A percentile compares a stretch with the other conserved stretches of the same genome.
Conservation (phyloP, 1,284 basidiomycete genomes). For the Marasmius tenuissimus region DNA sequence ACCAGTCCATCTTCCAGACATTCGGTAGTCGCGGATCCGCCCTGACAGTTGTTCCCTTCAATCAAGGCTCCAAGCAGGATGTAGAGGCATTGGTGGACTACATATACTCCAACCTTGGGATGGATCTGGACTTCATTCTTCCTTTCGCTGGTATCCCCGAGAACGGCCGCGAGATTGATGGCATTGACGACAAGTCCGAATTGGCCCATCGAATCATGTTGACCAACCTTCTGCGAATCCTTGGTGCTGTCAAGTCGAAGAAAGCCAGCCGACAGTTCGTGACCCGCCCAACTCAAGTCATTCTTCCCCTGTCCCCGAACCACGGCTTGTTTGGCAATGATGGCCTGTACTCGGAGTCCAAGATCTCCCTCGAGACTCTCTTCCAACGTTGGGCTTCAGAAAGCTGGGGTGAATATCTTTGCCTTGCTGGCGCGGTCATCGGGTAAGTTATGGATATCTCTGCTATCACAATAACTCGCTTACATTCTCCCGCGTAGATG, state of each 20-base stretch:
- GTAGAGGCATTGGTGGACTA: conserved; percentile 97
- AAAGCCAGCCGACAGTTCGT: conserved; percentile 96
- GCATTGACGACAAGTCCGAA: conserved; percentile 96
- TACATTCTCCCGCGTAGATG: conserved; percentile 50
- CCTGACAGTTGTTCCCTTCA: conserved; percentile 97
- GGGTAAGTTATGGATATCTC: conserved; percentile 55
- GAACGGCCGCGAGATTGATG: conserved; percentile 97
- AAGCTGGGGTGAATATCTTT: conserved; percentile 98
- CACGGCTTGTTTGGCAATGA: conserved; percentile 98
- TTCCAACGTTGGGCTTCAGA: conserved; percentile 99
- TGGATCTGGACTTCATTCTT: conserved; percentile 97
- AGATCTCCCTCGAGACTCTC: conserved; percentile 96
- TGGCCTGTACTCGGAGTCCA: conserved; percentile 97
- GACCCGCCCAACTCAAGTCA: conserved; percentile 96
- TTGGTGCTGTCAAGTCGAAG: conserved; percentile 97
- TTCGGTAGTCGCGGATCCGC: conserved; percentile 94
- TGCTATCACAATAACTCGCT: background rate
- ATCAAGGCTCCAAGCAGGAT: conserved; percentile 97
- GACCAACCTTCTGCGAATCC: conserved; percentile 90
- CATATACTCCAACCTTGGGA: conserved; percentile 91
- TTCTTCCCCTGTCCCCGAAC: conserved; percentile 96
- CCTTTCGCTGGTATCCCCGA: conserved; percentile 98
- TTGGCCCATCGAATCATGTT: conserved; percentile 98
- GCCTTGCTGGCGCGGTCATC: conserved; percentile 96
- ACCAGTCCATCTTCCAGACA: conserved; percentile 97